Evolutionary conservation across 768 basidiomycete genomes (phyloP), one percentile per base, ranked within the genome.

Genomic region (Chiua virens): DNA sequence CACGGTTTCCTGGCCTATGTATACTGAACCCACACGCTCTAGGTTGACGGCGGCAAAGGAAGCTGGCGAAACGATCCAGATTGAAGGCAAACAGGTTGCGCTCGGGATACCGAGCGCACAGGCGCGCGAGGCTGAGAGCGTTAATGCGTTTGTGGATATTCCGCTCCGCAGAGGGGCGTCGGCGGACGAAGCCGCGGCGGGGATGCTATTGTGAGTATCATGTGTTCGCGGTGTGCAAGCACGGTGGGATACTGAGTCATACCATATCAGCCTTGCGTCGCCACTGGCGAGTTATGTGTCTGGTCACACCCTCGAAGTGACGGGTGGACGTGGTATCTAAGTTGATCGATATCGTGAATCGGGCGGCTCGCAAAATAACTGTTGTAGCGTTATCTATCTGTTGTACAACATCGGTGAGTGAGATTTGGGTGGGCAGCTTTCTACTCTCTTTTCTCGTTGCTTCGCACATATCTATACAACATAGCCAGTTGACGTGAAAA

Each of bases 271-370:
- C 79, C 75, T 92, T 55, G 82, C 82, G 0, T 89, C 87, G 14
- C 88, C 88, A 10, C 72, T 93, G 21, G 86, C 89, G 14, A 82
- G 85, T 4, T 93, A 88, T 63, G 85, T 93, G 48, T 82, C 79
- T 41, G 90, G 90, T 8, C 91, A 92, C 69, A 91, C 88, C 15
- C 73, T 92, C 47, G 89, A 91, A 67, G 87, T 89, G 20, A 92
- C 90, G 34, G 90, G 90, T 30, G 91, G 91, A 37, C 75, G 77
- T 47, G 88, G 88, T 34, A 90, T 91, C 49, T 89, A 67, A 69
- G 39, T 5, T 18, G 35, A 38, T 30, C 27, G 2, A 30, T 30
- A 30, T 14, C 30, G 30, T 34, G 43, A 20, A 23, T 20, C 11
- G 43, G 15, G 32, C 11, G 23, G 11, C 41, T 20, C 23, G 5